Evolutionary conservation across 331 rosid genomes (phyloP).

Genomic region (Spiraea crenata): DNA sequence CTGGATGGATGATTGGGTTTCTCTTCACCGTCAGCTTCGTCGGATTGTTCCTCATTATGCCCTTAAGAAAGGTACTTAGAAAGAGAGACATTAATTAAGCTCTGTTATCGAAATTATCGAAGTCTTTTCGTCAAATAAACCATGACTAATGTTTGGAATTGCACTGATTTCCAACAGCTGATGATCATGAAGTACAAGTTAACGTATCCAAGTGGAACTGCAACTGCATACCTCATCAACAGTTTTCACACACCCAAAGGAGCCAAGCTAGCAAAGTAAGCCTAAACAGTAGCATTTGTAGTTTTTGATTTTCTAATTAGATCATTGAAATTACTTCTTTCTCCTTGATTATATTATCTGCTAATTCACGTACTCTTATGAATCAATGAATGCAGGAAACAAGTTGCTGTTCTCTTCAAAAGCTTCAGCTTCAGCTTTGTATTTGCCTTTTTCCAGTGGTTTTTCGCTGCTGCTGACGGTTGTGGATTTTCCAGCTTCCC

Average conservation of each 20-base stretch:
- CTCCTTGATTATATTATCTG: not conserved
- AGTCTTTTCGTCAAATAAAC: not conserved
- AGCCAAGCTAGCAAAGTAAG: conserved; percentile 74
- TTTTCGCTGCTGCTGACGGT: conserved; percentile 51
- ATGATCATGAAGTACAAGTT: conserved; percentile 74
- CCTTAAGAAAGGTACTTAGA: conserved; percentile 58
- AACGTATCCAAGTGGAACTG: conserved; percentile 91
- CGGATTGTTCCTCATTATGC: conserved; percentile 69
- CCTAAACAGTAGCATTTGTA: not conserved
- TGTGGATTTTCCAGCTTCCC: conserved; percentile 73
- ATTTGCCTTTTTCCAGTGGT: conserved; percentile 71
- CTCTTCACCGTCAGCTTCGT: conserved; percentile 70
- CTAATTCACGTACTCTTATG: not conserved
- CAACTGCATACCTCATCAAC: conserved; percentile 76
- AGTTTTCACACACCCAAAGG: conserved; percentile 84
- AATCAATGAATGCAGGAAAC: conserved; percentile 41
- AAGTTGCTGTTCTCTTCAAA: conserved; percentile 59
- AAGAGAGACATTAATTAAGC: not conserved
- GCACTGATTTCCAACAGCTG: conserved; percentile 32
- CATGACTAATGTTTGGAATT: not conserved
- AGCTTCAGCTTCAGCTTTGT: conserved; percentile 54
- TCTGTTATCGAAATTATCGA: not conserved
- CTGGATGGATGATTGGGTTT: conserved; percentile 74
- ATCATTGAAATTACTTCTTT: no score
- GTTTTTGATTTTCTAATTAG: not conserved